Evolutionary conservation across 139 green algal genomes (phyloP).

Genomic region (Ettlia oleoabundans): DNA sequence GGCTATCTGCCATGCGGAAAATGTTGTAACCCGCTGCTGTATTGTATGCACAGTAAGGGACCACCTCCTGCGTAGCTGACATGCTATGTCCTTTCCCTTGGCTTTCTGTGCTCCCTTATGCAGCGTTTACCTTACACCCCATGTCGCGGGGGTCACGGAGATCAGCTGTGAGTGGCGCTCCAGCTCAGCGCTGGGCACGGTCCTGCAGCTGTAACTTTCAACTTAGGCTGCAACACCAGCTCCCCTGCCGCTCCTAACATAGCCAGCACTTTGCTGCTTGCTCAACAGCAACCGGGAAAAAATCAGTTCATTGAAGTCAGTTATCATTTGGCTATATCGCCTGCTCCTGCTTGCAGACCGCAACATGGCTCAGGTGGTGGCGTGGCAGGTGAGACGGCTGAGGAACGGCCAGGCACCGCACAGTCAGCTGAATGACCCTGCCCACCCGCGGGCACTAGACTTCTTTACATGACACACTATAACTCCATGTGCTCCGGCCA

Average conservation of each 20-base stretch:
- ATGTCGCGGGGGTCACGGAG: slow-evolving; percentile 75
- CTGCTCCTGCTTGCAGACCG: slow-evolving; percentile 38
- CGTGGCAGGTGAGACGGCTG: slow-evolving; percentile 32
- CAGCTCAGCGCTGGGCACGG: neutral
- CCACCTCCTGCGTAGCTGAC: no score
- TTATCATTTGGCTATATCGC: neutral
- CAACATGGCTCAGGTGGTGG: slow-evolving; percentile 66
- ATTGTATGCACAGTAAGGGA: no score
- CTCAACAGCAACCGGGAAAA: no score
- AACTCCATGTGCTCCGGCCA: no score
- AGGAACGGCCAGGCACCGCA: slow-evolving; percentile 19
- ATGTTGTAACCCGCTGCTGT: no score
- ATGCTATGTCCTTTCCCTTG: no score
- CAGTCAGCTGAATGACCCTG: slow-evolving; percentile 26
- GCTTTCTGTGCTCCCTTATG: neutral
- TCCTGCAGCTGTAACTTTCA: no score
- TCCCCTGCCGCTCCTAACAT: no score
- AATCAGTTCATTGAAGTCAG: neutral
- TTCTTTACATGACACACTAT: neutral
- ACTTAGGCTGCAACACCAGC: no score
- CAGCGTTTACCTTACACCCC: slow-evolving; percentile 64
- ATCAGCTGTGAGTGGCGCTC: slow-evolving; percentile 45
- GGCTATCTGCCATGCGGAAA: no score
- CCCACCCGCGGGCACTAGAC: neutral
- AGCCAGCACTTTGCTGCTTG: no score